Percentiles rank a stretch among this genome's conserved stretches.
These are phyloP conservation scores for Yamadazyma atlantica DNA, from an alignment of 1,139 yeast species.

Conservation along the genomic window DNA sequence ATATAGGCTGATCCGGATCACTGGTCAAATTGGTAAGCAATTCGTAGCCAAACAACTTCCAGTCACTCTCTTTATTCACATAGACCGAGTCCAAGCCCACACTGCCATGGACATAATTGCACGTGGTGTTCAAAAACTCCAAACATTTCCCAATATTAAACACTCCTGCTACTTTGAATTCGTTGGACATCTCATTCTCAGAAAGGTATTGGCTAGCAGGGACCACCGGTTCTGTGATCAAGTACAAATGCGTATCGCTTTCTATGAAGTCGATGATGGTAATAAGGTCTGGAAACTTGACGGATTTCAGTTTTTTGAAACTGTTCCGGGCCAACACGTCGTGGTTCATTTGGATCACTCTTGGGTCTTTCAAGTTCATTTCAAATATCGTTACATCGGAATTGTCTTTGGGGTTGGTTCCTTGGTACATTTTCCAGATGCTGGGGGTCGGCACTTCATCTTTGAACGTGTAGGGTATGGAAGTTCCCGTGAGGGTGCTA, in stretches of 20 bases:
- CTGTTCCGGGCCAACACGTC: constrained; percentile 62
- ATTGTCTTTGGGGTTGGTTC: constrained; percentile 42
- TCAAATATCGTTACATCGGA: constrained; percentile 59
- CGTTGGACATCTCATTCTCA: constrained; percentile 20
- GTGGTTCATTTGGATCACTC: constrained; percentile 25
- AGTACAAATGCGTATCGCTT: constrained; percentile 57
- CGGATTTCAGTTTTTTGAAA: constrained; percentile 59
- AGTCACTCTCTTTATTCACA: constrained; percentile 69
- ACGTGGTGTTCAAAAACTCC: constrained; percentile 62
- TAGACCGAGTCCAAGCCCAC: constrained; percentile 57
- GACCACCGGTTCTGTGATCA: constrained; percentile 75
- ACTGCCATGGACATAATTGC: constrained; percentile 66
- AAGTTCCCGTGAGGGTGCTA: constrained; percentile 50
- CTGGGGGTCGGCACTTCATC: constrained; percentile 34
- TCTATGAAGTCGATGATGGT: constrained; percentile 70
- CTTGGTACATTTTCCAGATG: constrained; percentile 52
- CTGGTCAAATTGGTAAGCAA: constrained; percentile 52
- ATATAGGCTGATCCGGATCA: constrained; percentile 52
- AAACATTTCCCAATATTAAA: constrained; percentile 56
- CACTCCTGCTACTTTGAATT: constrained; percentile 58
- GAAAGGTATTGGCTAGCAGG: constrained; percentile 50
- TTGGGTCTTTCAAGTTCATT: constrained; percentile 50
- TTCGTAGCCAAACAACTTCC: constrained; percentile 87
- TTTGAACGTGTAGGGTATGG: constrained; percentile 58
- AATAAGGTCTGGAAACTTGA: constrained; percentile 79